phyloP scores from a whole-genome alignment of 1,284 basidiomycete species.

The Rhodotorula sp. region DNA sequence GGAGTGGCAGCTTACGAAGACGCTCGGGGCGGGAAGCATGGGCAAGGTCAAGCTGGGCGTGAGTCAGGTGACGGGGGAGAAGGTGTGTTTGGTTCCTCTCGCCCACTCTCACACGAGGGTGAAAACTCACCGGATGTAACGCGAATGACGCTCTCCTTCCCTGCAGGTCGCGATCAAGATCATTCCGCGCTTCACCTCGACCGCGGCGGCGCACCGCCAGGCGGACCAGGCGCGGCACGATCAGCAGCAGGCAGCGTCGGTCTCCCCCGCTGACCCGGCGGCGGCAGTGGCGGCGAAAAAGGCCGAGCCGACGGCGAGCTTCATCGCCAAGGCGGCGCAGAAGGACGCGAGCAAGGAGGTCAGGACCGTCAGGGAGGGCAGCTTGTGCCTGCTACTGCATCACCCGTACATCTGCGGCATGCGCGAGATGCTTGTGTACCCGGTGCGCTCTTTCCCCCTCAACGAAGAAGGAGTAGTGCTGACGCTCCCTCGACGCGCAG shows the following conservation, averaged over 20 bases:
- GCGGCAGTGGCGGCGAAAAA: conserved; percentile 29
- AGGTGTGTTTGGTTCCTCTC: conserved; percentile 63
- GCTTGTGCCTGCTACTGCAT: conserved; percentile 87
- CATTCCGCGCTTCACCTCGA: conserved; percentile 75
- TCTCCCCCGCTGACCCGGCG: conserved; percentile 53
- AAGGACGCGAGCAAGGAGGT: conserved; percentile 97
- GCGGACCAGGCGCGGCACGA: not conserved
- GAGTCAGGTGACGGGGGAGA: conserved; percentile 85
- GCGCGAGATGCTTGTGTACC: conserved; percentile 85
- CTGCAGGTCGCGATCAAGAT: conserved; percentile 94
- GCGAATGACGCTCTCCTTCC: too few species aligned
- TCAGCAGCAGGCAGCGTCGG: not conserved
- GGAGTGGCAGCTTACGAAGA: conserved; percentile 95
- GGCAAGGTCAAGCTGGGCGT: conserved; percentile 97
- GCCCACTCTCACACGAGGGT: not conserved
- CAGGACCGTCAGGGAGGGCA: conserved; percentile 91
- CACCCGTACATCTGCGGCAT: conserved; percentile 99
- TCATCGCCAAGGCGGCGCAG: conserved; percentile 70
- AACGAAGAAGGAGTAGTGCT: not conserved
- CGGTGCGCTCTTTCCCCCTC: not conserved
- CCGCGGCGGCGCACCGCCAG: conserved; percentile 52
- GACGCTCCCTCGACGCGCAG: conserved; percentile 3
- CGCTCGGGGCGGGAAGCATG: conserved; percentile 96
- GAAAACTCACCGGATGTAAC: too few species aligned
- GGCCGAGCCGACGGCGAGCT: conserved; percentile 52